A percentile compares a stretch with the other conserved stretches of the same genome.
Evolutionary conservation across 208 protist genomes (phyloP).

Genomic region (Tetramitus jugosus): DNA sequence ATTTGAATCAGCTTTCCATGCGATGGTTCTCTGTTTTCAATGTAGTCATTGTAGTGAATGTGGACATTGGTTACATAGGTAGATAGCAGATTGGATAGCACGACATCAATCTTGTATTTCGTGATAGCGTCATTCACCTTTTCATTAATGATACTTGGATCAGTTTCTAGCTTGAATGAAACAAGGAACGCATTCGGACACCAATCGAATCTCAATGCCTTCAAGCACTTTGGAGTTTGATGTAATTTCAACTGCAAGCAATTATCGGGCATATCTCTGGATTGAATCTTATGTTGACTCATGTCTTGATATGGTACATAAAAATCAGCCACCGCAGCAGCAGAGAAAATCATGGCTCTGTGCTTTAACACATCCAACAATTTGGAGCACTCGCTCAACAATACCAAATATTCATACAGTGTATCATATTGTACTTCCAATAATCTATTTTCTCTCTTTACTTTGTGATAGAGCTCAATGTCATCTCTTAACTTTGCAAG

Average conservation of each 20-base stretch:
- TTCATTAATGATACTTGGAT: not conserved
- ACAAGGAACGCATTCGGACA: not conserved
- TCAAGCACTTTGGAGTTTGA: conserved; percentile 5
- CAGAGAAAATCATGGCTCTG: not conserved
- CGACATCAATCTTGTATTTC: not conserved
- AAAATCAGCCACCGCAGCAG: conserved; percentile 7
- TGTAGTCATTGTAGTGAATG: too few species aligned
- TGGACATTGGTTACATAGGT: too few species aligned
- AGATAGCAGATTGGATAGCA: not conserved
- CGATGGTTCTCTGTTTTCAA: too few species aligned
- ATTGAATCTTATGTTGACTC: conserved; percentile 13
- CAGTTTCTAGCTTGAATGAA: conserved; percentile 6
- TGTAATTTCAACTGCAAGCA: not conserved
- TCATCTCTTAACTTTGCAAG: not conserved
- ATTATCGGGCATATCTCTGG: not conserved
- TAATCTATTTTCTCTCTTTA: not conserved
- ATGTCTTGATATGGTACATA: conserved; percentile 2
- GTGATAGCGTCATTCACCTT: not conserved
- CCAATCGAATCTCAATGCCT: not conserved
- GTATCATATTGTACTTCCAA: not conserved
- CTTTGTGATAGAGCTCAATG: not conserved
- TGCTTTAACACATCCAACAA: not conserved
- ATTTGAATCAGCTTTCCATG: too few species aligned
- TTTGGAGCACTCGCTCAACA: not conserved
- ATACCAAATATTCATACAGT: conserved; percentile 10